These are phyloP conservation scores for Lepidium africanum DNA, from an alignment of 345 rosid species.

Conservation along the genomic window DNA sequence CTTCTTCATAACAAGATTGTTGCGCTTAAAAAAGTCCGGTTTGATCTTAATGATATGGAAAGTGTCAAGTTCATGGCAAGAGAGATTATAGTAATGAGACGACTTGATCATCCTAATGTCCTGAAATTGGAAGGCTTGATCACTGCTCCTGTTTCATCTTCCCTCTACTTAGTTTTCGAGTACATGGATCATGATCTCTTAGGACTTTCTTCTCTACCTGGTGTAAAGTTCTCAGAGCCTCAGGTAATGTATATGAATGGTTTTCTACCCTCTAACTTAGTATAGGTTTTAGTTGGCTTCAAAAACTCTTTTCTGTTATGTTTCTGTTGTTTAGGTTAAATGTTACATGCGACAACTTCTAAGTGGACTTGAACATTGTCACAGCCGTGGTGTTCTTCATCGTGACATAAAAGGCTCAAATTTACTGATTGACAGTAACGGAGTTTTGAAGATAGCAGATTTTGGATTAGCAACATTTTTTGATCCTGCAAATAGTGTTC, in stretches of 20 bases:
- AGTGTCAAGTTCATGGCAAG: constrained; percentile 91
- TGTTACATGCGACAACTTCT: constrained; percentile 95
- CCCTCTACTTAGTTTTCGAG: constrained; percentile 84
- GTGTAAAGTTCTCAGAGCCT: constrained; percentile 69
- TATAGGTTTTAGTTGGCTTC: not conserved
- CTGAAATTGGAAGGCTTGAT: constrained; percentile 79
- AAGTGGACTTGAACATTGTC: constrained; percentile 92
- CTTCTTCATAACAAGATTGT: constrained; percentile 54
- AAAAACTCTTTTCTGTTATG: not conserved
- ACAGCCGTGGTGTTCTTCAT: constrained; percentile 69
- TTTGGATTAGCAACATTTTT: constrained; percentile 81
- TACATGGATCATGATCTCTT: constrained; percentile 98
- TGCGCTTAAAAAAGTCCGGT: constrained; percentile 74
- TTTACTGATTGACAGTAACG: constrained; percentile 72
- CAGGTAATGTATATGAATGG: constrained; percentile 55
- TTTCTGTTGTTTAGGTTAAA: constrained; percentile 54
- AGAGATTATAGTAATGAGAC: constrained; percentile 69
- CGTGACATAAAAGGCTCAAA: constrained; percentile 93
- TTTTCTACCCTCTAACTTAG: not conserved
- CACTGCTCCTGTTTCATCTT: constrained; percentile 59
- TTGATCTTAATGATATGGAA: constrained; percentile 69
- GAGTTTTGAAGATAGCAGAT: constrained; percentile 88
- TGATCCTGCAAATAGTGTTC: constrained; percentile 40
- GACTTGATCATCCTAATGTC: constrained; percentile 81
- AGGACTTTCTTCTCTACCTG: constrained; percentile 79